Base-by-base conservation (phyloP, 2,329 filamentous ascomycete species). In the Alternaria conjuncta region DNA sequence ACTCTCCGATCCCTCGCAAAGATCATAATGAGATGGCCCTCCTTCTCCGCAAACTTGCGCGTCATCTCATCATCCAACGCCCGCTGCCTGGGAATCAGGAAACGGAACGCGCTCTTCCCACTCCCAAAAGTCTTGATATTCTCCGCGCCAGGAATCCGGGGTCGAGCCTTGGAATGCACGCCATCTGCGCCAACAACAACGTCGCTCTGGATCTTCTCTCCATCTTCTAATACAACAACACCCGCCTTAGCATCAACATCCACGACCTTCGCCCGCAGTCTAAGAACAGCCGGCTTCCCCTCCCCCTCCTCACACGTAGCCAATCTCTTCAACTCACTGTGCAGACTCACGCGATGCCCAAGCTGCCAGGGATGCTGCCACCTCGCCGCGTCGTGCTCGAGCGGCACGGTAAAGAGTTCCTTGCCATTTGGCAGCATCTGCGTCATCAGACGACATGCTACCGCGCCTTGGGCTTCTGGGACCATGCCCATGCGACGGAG, bases 91-190 rank as follows among this genome's bases (percentile, higher is more conserved):
- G 82, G 78, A 0, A 89, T 80, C 6, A 88, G 72, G 74, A 88
- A 89, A 8, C 87, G 82, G 71, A 87, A 89, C 1, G 86, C 86
- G 46, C 83, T 86, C 71, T 87, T 87, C 3, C 86, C 87, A 4
- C 83, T 84, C 2, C 81, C 78, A 45, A 81, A 82, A 0, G 83
- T 78, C 32, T 79, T 77, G 18, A 81, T 67, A 5, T 76, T 71
- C 32, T 63, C 68, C 45, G 66, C 80, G 11, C 71, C 73, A 5
- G 73, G 72, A 3, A 78, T 60, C 3, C 55, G 56, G 1, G 59
- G 44, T 18, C 75, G 53, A 1, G 72, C 72, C n/a, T 76, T 75
- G 44, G 82, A 82, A 68, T 83, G 80, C 3, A 87, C 85, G 0
- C 87, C 87, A 64, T 88, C 86, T 1, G 86, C 86, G 3, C 85